Evolutionary conservation across 768 basidiomycete species (phyloP), one percentile per base, ranked within the genome.

Genomic region (Leucosporidium yakuticum): DNA sequence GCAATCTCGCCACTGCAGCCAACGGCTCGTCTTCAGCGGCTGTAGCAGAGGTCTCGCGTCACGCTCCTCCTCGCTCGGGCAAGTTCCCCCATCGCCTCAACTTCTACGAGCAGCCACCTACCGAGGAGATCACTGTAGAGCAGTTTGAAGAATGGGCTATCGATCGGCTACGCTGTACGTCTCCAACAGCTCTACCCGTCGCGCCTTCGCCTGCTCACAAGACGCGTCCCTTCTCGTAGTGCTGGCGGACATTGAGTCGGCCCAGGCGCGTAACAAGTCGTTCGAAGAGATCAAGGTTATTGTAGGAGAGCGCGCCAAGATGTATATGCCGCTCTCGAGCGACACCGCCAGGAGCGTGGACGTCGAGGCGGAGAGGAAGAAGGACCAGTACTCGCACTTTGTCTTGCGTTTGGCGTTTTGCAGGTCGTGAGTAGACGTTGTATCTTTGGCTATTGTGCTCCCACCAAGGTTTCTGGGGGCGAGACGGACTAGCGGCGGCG

Each of bases 341-440:
- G 82, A 83, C n/a, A 83, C 84, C 0, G 77, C 77, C 17, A 77
- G 74, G n/a, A 78, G 74, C 20, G 77, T 79, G 15, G 82, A 85
- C 59, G 12, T 65, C 34, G 84, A 89, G 44, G 79, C 76, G 15
- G 85, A 98, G 77, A 82, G 96, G 67, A 83, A 83, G 75, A 87
- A 83, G 69, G 96, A 99, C 78, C 88, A 91, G 75, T 81, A 96
- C 19, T 87, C 93, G 15, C 96, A 99, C 79, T 98, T 92, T 78
- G 90, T 98, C 17, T 81, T 98, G 69, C 81, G 96, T 60, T 82
- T 99, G 50, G 94, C 96, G 9, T 98, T 99, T 79, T 96, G 94
- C 80, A 86, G 91, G 65, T 91, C 92, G 94, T 98, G 79, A 77
- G 93, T 68, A 12, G 8, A 11, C 29, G 20, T 27, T 36, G 21